These are phyloP conservation scores for Tricholoma sp. DNA, from an alignment of 768 basidiomycete genomes.

Conservation along the genomic window DNA sequence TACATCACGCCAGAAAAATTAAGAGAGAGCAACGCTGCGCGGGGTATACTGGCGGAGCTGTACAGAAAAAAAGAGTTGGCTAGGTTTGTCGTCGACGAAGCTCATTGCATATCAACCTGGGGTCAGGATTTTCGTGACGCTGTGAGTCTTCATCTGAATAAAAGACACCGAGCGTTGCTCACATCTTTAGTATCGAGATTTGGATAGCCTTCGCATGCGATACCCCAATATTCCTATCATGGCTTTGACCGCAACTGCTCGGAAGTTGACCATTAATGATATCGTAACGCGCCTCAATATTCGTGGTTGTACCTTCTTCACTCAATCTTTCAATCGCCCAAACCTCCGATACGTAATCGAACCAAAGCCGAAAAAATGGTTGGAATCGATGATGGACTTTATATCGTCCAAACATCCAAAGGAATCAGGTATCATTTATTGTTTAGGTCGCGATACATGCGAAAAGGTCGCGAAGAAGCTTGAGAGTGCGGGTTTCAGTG, in stretches of 20 bases:
- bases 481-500: slow-evolving; percentile 51
- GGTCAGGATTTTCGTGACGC: slow-evolving; percentile 89
- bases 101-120: slow-evolving; percentile 93
- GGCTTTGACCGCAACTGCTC: slow-evolving; percentile 95
- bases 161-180: not conserved
- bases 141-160: slow-evolving; percentile 34
- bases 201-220: slow-evolving; percentile 63
- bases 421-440: slow-evolving; percentile 84
- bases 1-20: slow-evolving; percentile 95
- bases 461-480: slow-evolving; percentile 76
- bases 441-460: slow-evolving; percentile 62
- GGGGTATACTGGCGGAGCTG: slow-evolving; percentile 50
- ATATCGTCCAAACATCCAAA: slow-evolving; percentile 53
- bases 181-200: slow-evolving; percentile 54
- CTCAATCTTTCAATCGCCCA: slow-evolving; percentile 89
- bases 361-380: slow-evolving; percentile 34
- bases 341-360: slow-evolving; percentile 77
- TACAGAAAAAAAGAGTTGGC: slow-evolving; percentile 58
- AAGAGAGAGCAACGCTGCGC: slow-evolving; percentile 52
- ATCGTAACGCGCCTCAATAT: slow-evolving; percentile 71
- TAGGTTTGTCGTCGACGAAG: slow-evolving; percentile 94
- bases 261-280: slow-evolving; percentile 69
- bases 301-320: slow-evolving; percentile 50
- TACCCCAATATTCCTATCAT: slow-evolving; percentile 87
- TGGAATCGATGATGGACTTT: slow-evolving; percentile 62